Conservation (phyloP, 1,284 basidiomycete genomes). For the Phylloporus gajari region DNA sequence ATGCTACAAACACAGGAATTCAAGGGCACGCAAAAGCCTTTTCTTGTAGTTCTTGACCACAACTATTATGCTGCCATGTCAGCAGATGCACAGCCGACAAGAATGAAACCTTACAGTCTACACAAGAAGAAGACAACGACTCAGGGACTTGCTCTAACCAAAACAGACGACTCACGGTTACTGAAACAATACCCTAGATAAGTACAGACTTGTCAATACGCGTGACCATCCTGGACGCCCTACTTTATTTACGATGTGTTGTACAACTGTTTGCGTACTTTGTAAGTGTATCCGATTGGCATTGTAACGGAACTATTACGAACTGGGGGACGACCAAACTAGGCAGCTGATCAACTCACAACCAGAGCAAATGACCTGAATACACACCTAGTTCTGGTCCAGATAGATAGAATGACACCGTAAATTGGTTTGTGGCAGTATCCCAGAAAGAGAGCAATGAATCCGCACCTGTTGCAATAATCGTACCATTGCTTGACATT, state of each 20-base stretch:
- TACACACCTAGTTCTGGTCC: conserved; percentile 83
- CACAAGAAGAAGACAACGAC: conserved; percentile 49
- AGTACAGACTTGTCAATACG: conserved; percentile 9
- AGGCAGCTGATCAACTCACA: conserved; percentile 5
- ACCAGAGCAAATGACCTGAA: background rate
- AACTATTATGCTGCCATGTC: conserved; percentile 51
- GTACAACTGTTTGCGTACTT: conserved; percentile 55
- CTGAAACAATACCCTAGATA: conserved; percentile 73
- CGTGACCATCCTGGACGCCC: background rate
- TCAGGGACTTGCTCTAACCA: conserved; percentile 11
- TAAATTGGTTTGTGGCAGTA: too few relatives aligned
- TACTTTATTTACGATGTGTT: conserved; percentile 59
- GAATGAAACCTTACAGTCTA: conserved; percentile 65
- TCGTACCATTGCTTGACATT: too few relatives aligned
- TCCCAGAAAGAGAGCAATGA: too few relatives aligned
- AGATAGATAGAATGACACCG: conserved; percentile 96
- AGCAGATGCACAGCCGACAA: conserved; percentile 4
- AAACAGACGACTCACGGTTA: conserved; percentile 68
- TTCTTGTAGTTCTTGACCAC: conserved; percentile 73
- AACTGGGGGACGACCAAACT: conserved; percentile 62
- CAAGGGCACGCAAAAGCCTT: conserved; percentile 72
- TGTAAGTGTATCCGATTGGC: conserved; percentile 19
- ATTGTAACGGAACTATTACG: conserved; percentile 30
- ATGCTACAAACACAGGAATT: conserved; percentile 8
- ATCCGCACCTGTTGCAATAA: too few relatives aligned